Base-by-base conservation (phyloP, 768 basidiomycete genomes). In the Termitomyces sp. region DNA sequence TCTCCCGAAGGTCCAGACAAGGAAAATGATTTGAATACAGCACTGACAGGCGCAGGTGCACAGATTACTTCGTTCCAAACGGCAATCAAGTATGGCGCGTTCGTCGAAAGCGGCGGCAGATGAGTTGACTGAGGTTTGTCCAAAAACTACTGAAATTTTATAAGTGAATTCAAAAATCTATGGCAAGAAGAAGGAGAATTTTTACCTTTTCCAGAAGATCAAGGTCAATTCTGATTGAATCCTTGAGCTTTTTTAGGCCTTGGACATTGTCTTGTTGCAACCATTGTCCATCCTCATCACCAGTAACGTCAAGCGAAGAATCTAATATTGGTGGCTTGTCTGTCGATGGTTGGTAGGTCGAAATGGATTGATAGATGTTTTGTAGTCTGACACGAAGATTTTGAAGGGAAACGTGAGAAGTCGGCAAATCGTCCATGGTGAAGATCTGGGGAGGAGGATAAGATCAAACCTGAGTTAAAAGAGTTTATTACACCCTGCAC, bases 1-100 rank as follows among this genome's bases (percentile, higher is more conserved):
- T 60, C 64, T 8, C 33, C 32, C 20, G 60, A 53, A 18, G 58
- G 57, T 26, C 60, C 63, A 55, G 54, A 43, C 26, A 70, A 49
- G 6, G 68, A 56, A 49, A 85, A 87, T 0, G 74, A 79, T 61
- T 80, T 84, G 66, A 84, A 84, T 20, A 94, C 74, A 0, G 81
- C 76, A 1, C 79, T 68, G 10, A 90, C 72, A 0, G 86, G 87
- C 14, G 71, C 73, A 1, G 77, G 78, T 2, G 88, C 86, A 60
- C 78, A 76, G 10, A 86, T 59, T 1, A 92, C 76, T 66, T 94
- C 90, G 54, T 88, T 79, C 90, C 91, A 94, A 0, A 94, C 89
- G 0, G 90, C 86, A 13, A 88, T 74, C 30, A 92, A 76, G 64
- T 92, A 90, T 10, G 88, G 88, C 0, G 90, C 86, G 69, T 94